A percentile compares a stretch with the other conserved stretches of the same genome.
These are phyloP conservation scores for Fraxinus albicans DNA, from an alignment of 305 asterid genomes.

Conservation along the genomic window DNA sequence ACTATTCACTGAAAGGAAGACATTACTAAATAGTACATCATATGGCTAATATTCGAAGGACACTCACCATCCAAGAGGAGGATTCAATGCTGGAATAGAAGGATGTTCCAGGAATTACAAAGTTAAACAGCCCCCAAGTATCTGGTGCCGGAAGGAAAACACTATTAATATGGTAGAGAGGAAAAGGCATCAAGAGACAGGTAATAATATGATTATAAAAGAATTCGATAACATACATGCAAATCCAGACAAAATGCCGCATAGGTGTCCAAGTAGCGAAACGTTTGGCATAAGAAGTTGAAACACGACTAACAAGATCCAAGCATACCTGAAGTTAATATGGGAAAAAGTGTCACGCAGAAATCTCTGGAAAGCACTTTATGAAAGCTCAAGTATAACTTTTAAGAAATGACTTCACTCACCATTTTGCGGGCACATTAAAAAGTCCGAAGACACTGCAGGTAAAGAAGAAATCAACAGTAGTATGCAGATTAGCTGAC, in stretches of 20 bases:
- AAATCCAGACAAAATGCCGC: slow-evolving; percentile 94
- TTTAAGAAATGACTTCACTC: slow-evolving; percentile 23
- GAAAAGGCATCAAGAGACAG: background rate
- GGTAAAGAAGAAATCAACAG: slow-evolving; percentile 27
- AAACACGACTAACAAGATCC: slow-evolving; percentile 87
- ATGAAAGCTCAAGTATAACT: slow-evolving; percentile 13
- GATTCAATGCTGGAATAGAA: slow-evolving; percentile 81
- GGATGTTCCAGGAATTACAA: slow-evolving; percentile 75
- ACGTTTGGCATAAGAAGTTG: slow-evolving; percentile 90
- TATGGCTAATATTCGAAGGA: slow-evolving; percentile 13
- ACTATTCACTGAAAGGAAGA: background rate
- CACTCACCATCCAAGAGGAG: slow-evolving; percentile 75
- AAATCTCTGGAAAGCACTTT: slow-evolving; percentile 15
- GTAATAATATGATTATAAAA: slow-evolving; percentile 27
- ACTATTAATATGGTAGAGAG: slow-evolving; percentile 15
- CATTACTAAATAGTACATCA: background rate
- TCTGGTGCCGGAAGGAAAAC: slow-evolving; percentile 48
- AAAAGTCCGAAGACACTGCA: slow-evolving; percentile 93
- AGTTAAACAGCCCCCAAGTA: slow-evolving; percentile 69
- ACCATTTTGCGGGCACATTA: slow-evolving; percentile 92
- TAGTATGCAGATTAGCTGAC: slow-evolving; percentile 13
- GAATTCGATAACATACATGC: slow-evolving; percentile 61
- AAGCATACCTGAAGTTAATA: slow-evolving; percentile 66
- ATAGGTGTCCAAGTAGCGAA: slow-evolving; percentile 90
- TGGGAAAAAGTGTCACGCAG: slow-evolving; percentile 2